These are phyloP conservation scores for Rauvolfia tetraphylla DNA, from an alignment of 257 asterid genomes.

Conservation along the genomic window DNA sequence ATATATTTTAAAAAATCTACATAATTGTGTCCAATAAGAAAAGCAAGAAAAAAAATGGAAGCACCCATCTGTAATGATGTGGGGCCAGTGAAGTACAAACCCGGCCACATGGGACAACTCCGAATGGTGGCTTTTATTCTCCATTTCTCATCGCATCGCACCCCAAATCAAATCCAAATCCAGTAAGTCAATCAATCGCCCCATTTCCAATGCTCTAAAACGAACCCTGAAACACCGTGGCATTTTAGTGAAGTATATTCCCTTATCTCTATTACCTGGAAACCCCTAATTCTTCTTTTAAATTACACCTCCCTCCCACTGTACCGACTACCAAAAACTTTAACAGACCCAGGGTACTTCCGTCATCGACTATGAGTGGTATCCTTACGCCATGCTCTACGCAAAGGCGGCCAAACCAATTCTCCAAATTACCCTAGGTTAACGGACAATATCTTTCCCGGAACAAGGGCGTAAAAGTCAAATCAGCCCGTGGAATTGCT, in stretches of 20 bases:
- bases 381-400: constrained; percentile 41
- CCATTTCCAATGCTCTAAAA: constrained; percentile 42
- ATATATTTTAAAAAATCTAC: no score
- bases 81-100: neutral
- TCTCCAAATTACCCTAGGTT: constrained; percentile 36
- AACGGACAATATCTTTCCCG: constrained; percentile 25
- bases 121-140: neutral
- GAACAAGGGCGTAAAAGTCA: constrained; percentile 31
- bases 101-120: constrained; percentile 2
- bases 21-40: no score
- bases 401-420: constrained; percentile 46
- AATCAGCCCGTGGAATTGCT: neutral
- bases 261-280: constrained; percentile 7
- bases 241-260: constrained; percentile 36
- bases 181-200: constrained; percentile 18
- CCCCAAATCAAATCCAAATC: no score
- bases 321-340: neutral
- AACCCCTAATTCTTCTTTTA: constrained; percentile 8
- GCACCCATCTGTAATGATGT: neutral
- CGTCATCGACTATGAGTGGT: constrained; percentile 27
- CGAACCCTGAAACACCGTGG: constrained; percentile 57
- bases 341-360: constrained; percentile 27
- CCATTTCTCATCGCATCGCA: neutral
- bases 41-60: neutral
- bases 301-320: constrained; percentile 1